phyloP scores from a whole-genome alignment of 352 stramenopile species.

The Thalassiosira mediterranea region DNA sequence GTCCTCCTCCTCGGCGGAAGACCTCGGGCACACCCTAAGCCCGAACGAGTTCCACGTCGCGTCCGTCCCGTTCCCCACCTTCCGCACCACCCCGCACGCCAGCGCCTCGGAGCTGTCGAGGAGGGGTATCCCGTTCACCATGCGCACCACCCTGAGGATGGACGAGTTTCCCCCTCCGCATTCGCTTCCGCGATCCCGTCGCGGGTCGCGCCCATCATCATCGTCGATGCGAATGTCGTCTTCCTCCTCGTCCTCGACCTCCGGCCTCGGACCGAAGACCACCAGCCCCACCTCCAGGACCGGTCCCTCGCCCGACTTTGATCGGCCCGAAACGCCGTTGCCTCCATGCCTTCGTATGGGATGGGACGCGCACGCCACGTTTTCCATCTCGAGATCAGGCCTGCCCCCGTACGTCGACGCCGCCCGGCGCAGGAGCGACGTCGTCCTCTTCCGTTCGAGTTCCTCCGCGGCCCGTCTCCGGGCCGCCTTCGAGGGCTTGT shows the following conservation, averaged over 20 bases:
- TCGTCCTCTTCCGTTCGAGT: slow-evolving; percentile 33
- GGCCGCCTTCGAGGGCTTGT: slow-evolving; percentile 9
- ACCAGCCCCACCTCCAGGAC: slow-evolving; percentile 40
- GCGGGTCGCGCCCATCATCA: background rate
- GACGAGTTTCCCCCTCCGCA: slow-evolving; percentile 1
- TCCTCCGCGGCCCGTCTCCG: slow-evolving; percentile 20
- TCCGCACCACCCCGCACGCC: slow-evolving; percentile 74
- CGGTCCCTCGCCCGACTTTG: background rate
- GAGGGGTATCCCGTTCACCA: slow-evolving; percentile 82
- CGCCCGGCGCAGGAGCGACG: slow-evolving; percentile 32
- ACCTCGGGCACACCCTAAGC: slow-evolving; percentile 49
- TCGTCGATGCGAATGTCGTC: slow-evolving; percentile 1
- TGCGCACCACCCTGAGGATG: slow-evolving; percentile 66
- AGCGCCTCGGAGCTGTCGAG: slow-evolving; percentile 75
- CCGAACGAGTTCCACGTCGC: slow-evolving; percentile 75
- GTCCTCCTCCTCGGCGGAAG: no score
- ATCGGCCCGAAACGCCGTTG: slow-evolving; percentile 1
- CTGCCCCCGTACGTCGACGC: slow-evolving; percentile 33
- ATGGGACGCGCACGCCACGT: slow-evolving; percentile 41
- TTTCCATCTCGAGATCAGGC: slow-evolving; percentile 24
- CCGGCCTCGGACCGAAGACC: slow-evolving; percentile 42
- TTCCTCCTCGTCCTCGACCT: slow-evolving; percentile 1
- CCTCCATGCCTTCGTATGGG: slow-evolving; percentile 26
- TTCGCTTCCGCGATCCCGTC: no score
- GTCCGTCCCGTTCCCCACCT: slow-evolving; percentile 55